Conservation (phyloP, 768 basidiomycete species). For the Cystobasidium ongulense region DNA sequence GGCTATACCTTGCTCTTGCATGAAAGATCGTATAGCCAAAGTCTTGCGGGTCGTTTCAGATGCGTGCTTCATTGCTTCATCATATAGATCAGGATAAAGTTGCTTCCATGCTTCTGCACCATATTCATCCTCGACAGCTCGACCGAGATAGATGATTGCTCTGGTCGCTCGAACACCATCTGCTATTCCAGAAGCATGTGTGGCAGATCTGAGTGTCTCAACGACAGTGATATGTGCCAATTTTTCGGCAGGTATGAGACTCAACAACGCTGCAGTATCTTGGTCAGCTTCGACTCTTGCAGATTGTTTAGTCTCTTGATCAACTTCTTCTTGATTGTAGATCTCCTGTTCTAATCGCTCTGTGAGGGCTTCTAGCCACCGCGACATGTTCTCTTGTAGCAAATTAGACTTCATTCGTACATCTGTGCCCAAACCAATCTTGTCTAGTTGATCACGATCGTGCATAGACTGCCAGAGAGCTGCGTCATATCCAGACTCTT, state of each 20-base stretch:
- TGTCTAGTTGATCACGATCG: conserved; percentile 55
- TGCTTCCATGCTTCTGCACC: conserved; percentile 63
- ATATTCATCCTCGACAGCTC: conserved; percentile 81
- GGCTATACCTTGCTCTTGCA: conserved; percentile 27
- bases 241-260: conserved; percentile 64
- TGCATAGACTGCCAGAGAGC: conserved; percentile 63
- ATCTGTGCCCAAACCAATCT: conserved; percentile 50
- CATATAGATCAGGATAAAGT: conserved; percentile 15
- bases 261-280: conserved; percentile 46
- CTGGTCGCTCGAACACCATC: conserved; percentile 85
- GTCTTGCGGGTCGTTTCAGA: background rate
- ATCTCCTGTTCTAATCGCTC: conserved; percentile 51
- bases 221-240: conserved; percentile 81
- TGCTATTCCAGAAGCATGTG: conserved; percentile 53
- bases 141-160: conserved; percentile 69
- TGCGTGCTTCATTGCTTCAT: conserved; percentile 27
- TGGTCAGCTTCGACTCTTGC: conserved; percentile 11
- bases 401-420: conserved; percentile 46
- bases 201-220: conserved; percentile 68
- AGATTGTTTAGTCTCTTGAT: conserved; percentile 23
- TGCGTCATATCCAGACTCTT: conserved; percentile 76
- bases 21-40: conserved; percentile 15
- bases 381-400: conserved; percentile 74
- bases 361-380: conserved; percentile 56
- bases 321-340: conserved; percentile 49